These are phyloP conservation scores for Rhinocladiella mackenziei DNA, from an alignment of 2,329 filamentous ascomycete species.

Conservation along the genomic window DNA sequence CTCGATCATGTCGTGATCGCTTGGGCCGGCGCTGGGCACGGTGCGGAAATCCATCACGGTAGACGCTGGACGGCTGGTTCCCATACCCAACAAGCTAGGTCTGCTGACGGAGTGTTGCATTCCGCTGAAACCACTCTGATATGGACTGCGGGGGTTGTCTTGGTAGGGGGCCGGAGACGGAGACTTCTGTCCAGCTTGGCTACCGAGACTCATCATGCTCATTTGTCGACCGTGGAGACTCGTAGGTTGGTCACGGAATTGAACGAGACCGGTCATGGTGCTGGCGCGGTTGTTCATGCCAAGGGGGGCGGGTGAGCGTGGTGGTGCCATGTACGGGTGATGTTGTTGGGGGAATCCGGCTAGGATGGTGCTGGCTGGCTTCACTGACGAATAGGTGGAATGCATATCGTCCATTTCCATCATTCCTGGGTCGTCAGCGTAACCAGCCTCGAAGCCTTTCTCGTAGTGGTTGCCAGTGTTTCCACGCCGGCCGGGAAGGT, in stretches of 20 bases:
- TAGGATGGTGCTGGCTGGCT: conserved; percentile 79
- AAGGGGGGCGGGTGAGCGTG: conserved; percentile 72
- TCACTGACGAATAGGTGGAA: conserved; percentile 88
- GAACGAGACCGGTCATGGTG: conserved; percentile 61
- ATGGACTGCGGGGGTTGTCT: conserved; percentile 40
- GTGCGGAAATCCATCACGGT: conserved; percentile 57
- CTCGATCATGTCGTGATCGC: conserved; percentile 75
- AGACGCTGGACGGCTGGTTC: conserved; percentile 49
- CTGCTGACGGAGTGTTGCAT: conserved; percentile 39
- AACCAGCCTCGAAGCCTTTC: conserved; percentile 61
- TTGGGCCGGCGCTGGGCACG: conserved; percentile 57
- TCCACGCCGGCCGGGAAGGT: conserved; percentile 84
- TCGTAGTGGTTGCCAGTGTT: conserved; percentile 40
- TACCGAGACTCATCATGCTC: conserved; percentile 56
- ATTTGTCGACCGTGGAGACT: conserved; percentile 49
- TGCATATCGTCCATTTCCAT: conserved; percentile 96
- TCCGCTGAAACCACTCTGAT: conserved; percentile 25
- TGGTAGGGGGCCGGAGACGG: conserved; percentile 39
- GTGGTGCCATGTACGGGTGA: conserved; percentile 67
- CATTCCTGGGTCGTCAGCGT: conserved; percentile 67
- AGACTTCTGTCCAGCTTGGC: conserved; percentile 30
- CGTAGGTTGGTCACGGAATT: conserved; percentile 59
- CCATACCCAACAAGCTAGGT: conserved; percentile 42
- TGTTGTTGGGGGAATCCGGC: conserved; percentile 71
- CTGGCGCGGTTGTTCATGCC: conserved; percentile 62